Evolutionary conservation across 2,329 filamentous ascomycete species (phyloP), one percentile per base, ranked within the genome.

Genomic region (Arthrobotrys megalospora): DNA sequence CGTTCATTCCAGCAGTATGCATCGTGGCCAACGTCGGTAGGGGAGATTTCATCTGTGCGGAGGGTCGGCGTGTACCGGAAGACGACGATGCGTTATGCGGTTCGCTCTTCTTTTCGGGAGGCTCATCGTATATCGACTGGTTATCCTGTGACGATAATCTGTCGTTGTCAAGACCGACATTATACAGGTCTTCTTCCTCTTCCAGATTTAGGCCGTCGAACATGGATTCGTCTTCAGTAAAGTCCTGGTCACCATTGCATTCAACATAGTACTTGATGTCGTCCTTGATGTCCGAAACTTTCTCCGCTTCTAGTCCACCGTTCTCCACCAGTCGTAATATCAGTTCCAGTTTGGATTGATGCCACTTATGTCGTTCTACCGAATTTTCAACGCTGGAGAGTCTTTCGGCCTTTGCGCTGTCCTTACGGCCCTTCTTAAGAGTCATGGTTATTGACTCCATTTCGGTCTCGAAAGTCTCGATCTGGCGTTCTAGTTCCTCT

Each of bases 341-440:
- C 75, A 98, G 88, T 85, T 99, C 96, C 80, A 99, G 88, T 84
- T 97, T 97, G 80, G 90, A 90, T 83, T 97, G 92, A 84, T 99
- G 96, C 92, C 93, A 98, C 85, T 97, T 97, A 87, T 98, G 95
- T 82, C 92, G 90, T 84, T 99, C 96, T 81, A 94, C 93, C 82
- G 91, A 88, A 78, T 89, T 87, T 82, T 97, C 92, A 81, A 99
- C 91, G 83, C 96, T 92, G 67, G 93, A 90, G 86, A 98, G 91
- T 76, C 95, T 91, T 80, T 97, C 95, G 2, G 92, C 91, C 85
- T 96, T 97, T 80, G 89, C 88, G 52, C 87, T 88, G 81, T 96
- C 93, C 84, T 92, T 93, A 87, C 97, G 98, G 83, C 94, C 93
- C 87, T 97, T 97, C 87, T 97, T 98, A 87, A 96, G 90, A 24